Base-by-base conservation (phyloP, 805 yeast genomes). In the Brettanomyces bruxellensis region DNA sequence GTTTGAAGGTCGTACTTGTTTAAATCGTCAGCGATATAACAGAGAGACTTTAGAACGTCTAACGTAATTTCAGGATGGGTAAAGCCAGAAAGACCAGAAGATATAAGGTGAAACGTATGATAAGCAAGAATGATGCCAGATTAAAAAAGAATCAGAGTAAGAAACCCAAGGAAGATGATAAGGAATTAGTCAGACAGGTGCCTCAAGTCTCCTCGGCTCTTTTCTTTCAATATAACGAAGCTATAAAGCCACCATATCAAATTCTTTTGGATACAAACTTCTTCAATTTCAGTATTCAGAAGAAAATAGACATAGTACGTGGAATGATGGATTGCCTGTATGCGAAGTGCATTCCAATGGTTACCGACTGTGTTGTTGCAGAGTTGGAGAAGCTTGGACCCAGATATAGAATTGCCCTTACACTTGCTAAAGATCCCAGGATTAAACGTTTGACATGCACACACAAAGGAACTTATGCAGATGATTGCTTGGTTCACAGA, bases 341-440 rank as follows among this genome's bases (percentile, higher is more conserved):
- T 61, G 99, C 99, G 40, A 88, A 93, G 61, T 89, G 97, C 71
- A 87, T 91, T 42, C 98, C 98, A 11, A 78, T 90, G 44, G 83
- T 93, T 40, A 93, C 99, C 3, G 99, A 93, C 65, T 93, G 99
- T 70, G 99, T 93, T 23, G 79, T 93, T 83, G 99, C 99, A 0
- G 99, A 93, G 71, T 72, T 93, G 65, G 99, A 93, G 59, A 93
- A 93, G 62, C 71, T 93, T 48, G 99, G 99, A 0, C 96, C 95
- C 28, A 87, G 83, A 62, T 93, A 86, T 65, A 76, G 98, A 60
- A 93, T 93, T 52, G 99, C 99, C 0, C 72, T 93, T 54, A 81
- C 84, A 48, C 70, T 93, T 59, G 99, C 99, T 23, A 84, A 86
- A 55, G 99, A 93, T 62, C 96, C 97, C 39, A 73, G 98, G 57